Evolutionary conservation across 2,329 filamentous ascomycete genomes (phyloP).

Genomic region (Aspergillus novoparasiticus): DNA sequence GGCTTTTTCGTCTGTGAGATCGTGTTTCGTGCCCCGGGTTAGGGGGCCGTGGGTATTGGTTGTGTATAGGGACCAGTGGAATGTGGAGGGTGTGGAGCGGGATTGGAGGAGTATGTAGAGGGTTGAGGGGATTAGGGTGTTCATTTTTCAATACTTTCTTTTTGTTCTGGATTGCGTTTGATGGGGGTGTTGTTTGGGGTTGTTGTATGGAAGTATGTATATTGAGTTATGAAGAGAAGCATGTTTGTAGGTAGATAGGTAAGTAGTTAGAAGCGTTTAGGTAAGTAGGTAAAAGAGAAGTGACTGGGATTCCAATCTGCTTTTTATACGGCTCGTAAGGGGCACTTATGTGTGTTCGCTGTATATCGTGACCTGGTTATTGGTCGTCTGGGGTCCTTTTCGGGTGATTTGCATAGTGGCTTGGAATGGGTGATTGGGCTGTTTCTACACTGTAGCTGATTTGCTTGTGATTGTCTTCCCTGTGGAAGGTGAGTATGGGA

Average conservation of each 20-base stretch:
- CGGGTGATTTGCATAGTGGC: not conserved
- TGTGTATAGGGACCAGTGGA: not conserved
- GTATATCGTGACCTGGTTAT: not conserved
- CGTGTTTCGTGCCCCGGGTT: not conserved
- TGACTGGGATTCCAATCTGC: not conserved
- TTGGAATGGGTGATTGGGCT: no score
- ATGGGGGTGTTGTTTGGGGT: no score
- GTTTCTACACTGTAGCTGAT: no score
- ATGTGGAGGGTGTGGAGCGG: not conserved
- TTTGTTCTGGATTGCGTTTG: not conserved
- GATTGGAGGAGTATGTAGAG: not conserved
- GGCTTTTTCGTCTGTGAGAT: not conserved
- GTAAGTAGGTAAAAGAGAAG: not conserved
- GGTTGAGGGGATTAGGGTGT: not conserved
- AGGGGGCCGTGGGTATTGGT: not conserved
- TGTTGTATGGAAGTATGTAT: no score
- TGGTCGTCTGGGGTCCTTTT: not conserved
- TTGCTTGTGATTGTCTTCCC: no score
- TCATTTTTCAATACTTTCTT: not conserved
- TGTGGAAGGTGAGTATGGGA: no score
- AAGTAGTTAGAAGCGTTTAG: not conserved
- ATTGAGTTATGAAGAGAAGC: no score
- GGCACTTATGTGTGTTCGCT: not conserved
- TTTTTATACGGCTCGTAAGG: not conserved
- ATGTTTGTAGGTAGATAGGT: no score